Base-by-base conservation (phyloP, 177 flowering plant genomes). In the Vitis hybrid region DNA sequence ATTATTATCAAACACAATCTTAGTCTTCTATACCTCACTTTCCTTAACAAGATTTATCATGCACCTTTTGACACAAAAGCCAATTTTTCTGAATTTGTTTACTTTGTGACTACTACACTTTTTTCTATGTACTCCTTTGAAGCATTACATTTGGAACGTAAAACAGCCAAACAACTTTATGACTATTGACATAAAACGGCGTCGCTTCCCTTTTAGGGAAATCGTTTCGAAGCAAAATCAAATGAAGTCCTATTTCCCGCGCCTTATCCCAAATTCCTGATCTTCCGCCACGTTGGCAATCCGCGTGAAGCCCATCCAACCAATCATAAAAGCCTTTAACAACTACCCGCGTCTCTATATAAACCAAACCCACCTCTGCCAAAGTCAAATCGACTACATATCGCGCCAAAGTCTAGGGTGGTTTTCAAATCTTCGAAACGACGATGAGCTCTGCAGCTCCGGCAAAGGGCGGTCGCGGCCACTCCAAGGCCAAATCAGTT, bases 391-490 rank as follows among this genome's bases (percentile, higher is more conserved):
- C 21, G n/a, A 21, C 51, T 60, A 9, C 9, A 60, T 1, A 18
- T 1, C 48, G 48, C 48, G 48, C 48, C 48, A 39, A 39, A 39
- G 9, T 39, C 48, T 8, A 39, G 48, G 48, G 48, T 39, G 48
- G 10, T 39, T 39, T 39, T 39, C 48, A 6, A 7, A 39, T 39
- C 48, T 39, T 39, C 48, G 59, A 7, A 12, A 34, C 26, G 48
- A 71, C 15, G 48, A 77, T 73, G 74, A 62, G 61, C 13, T 70
- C 78, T 19, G 26, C 68, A 18, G 62, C 54, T 0, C 1, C 67
- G 19, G 51, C 67, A 30, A 76, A 74, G 62, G 81, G 81, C 2
- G 89, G 89, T 26, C 51, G 89, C 13, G 89, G 89, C 30, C 78
- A 68, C 69, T 3, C 80, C 4, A 82, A 79, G 62, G 60, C 79